These are phyloP conservation scores for Debaryomyces psychrophilus DNA, from an alignment of 1,139 yeast genomes.

Conservation along the genomic window DNA sequence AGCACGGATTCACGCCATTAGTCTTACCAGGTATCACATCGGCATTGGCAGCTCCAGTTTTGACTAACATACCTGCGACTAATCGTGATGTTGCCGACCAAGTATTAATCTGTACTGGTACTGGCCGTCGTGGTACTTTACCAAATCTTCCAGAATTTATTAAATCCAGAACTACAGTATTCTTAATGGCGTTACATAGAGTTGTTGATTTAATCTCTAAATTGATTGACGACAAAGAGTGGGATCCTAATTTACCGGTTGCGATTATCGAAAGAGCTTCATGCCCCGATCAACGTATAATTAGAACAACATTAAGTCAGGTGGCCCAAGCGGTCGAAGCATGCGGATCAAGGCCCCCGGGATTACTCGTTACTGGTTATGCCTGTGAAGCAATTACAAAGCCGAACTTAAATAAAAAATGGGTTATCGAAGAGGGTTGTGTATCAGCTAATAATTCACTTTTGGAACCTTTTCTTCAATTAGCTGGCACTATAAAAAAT, in stretches of 20 bases:
- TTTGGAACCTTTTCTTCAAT: conserved; percentile 10
- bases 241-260: conserved; percentile 77
- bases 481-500: conserved; percentile 2
- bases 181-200: conserved; percentile 89
- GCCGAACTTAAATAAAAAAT: conserved; percentile 27
- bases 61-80: conserved; percentile 85
- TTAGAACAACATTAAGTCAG: conserved; percentile 68
- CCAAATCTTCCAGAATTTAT: conserved; percentile 81
- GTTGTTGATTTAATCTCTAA: conserved; percentile 67
- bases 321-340: conserved; percentile 74
- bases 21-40: conserved; percentile 92
- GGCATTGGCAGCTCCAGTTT: conserved; percentile 87
- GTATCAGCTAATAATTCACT: not conserved
- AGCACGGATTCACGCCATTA: conserved; percentile 67
- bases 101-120: conserved; percentile 90
- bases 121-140: conserved; percentile 84
- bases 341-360: conserved; percentile 94
- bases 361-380: conserved; percentile 79
- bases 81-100: conserved; percentile 94
- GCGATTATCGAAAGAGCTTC: conserved; percentile 90
- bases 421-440: conserved; percentile 66
- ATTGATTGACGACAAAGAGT: conserved; percentile 53
- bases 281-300: conserved; percentile 88
- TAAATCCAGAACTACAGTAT: conserved; percentile 75
- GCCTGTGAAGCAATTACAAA: conserved; percentile 65